Base-by-base conservation (phyloP, 345 rosid species). In the Corchorus capsularis region DNA sequence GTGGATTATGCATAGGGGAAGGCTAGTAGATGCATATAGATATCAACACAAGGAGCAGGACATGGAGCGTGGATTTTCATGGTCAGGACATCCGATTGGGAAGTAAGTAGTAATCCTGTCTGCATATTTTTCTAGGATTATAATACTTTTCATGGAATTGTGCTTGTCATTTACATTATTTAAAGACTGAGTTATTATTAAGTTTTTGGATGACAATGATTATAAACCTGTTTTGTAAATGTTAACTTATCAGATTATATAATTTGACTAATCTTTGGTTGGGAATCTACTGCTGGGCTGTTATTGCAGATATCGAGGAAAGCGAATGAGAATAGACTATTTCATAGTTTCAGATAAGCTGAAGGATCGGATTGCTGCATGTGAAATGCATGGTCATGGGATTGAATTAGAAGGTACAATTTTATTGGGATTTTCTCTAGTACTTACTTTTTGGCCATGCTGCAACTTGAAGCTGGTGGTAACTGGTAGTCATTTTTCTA, bases 31-130 rank as follows among this genome's bases (percentile, higher is more conserved):
- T 77, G 94, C 95, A 47, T 93, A 92, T 82, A 89, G 99, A 82
- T 82, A 79, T 81, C 75, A 93, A 79, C 93, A 96, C 89, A 87
- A 87, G 80, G 97, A 92, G 75, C 89, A 77, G 83, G 98, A 96
- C 85, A 89, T 86, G 94, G 98, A 92, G 13, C 56, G 81, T 75
- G 99, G 99, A 75, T 96, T 96, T 85, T 95, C 99, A 62, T 93
- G 98, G 97, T 94, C 93, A 10, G 97, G 98, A 57, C 52, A 92
- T 76, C 97, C 97, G 16, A 84, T 94, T 75, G 98, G 97, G 77
- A 94, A 92, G 98, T 94, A 43, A 41, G 70, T 66, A 17, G 22
- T 20, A 16, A 19, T 41, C 46, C 2, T 52, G 66, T 70, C 57
- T 22, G 45, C 46, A 57, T 52, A 61, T 17, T 19, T 15, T 16